Conservation (phyloP, 2,329 filamentous ascomycete genomes). For the Leptographium wingfieldii region DNA sequence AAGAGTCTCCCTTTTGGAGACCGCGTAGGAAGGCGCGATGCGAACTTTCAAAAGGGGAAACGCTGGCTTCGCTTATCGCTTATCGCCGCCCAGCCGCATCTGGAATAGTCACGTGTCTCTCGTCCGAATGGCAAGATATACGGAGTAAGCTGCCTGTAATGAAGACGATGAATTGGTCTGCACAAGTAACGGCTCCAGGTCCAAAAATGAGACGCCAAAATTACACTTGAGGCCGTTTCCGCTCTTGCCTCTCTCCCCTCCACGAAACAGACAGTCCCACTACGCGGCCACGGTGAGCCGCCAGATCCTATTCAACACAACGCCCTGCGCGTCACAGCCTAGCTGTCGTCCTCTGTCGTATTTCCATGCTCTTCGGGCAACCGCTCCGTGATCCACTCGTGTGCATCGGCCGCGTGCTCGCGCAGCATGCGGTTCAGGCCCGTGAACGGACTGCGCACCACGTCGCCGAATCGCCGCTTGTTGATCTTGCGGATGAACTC, state of each 20-base stretch:
- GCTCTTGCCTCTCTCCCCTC: too few species aligned
- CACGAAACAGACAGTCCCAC: too few species aligned
- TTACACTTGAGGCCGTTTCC: too few species aligned
- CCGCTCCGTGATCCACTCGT: slow-evolving; percentile 36
- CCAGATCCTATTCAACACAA: slow-evolving; percentile 11
- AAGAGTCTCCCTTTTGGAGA: too few species aligned
- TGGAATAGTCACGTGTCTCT: too few species aligned
- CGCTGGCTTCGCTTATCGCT: background rate
- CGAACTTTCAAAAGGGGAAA: too few species aligned
- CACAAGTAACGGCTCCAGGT: too few species aligned
- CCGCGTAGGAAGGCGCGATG: too few species aligned
- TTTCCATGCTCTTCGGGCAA: slow-evolving; percentile 24
- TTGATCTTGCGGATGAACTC: slow-evolving; percentile 46
- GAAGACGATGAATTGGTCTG: too few species aligned
- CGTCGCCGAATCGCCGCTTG: slow-evolving; percentile 48
- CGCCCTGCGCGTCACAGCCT: slow-evolving; percentile 5
- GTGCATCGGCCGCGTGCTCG: slow-evolving; percentile 37
- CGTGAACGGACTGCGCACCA: slow-evolving; percentile 35
- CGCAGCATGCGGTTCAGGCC: slow-evolving; percentile 45
- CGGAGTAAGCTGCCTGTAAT: too few species aligned
- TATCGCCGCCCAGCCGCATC: background rate
- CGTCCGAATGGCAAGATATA: too few species aligned
- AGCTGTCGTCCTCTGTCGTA: slow-evolving; percentile 34
- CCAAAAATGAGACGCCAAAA: too few species aligned
- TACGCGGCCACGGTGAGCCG: background rate